These are phyloP conservation scores for Achaetomium macrosporum DNA, from an alignment of 2,329 filamentous ascomycete genomes.

Conservation along the genomic window DNA sequence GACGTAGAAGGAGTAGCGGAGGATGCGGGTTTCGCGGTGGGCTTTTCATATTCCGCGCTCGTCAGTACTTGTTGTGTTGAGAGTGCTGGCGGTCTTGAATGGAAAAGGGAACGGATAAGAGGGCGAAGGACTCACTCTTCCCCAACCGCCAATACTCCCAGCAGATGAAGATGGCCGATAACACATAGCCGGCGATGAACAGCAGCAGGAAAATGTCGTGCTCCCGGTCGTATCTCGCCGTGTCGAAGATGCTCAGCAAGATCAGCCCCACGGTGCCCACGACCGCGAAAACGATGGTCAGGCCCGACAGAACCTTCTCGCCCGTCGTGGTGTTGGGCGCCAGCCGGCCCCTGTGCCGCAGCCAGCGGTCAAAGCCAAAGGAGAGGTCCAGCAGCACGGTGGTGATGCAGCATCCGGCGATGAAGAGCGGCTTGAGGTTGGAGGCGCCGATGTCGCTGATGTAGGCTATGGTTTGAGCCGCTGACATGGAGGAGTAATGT, in stretches of 20 bases:
- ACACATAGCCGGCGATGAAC: constrained; percentile 80
- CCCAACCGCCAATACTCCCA: constrained; percentile 84
- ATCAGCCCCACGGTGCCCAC: constrained; percentile 76
- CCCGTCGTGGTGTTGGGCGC: constrained; percentile 60
- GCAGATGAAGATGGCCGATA: constrained; percentile 84
- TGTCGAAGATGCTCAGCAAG: constrained; percentile 80
- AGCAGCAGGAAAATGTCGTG: constrained; percentile 74
- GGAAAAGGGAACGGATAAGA: neutral
- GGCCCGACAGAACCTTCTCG: constrained; percentile 57
- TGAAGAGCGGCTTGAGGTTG: constrained; percentile 69
- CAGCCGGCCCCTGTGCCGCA: constrained; percentile 75
- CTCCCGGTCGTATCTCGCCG: constrained; percentile 55
- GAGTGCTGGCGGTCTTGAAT: too few relatives aligned
- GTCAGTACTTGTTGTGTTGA: neutral
- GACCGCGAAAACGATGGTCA: constrained; percentile 63
- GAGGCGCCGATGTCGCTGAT: constrained; percentile 62
- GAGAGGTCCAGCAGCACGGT: constrained; percentile 75
- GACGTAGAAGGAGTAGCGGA: constrained; percentile 76
- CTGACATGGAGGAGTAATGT: constrained; percentile 56
- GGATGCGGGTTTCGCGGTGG: constrained; percentile 67
- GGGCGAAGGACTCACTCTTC: constrained; percentile 44
- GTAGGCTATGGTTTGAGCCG: constrained; percentile 58
- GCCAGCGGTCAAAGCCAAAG: constrained; percentile 76
- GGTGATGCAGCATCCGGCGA: constrained; percentile 63
- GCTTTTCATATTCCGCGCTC: constrained; percentile 33